A percentile compares a stretch with the other conserved stretches of the same genome.
phyloP scores from a whole-genome alignment of 2,329 filamentous ascomycete species.

The Cladophialophora psammophila region DNA sequence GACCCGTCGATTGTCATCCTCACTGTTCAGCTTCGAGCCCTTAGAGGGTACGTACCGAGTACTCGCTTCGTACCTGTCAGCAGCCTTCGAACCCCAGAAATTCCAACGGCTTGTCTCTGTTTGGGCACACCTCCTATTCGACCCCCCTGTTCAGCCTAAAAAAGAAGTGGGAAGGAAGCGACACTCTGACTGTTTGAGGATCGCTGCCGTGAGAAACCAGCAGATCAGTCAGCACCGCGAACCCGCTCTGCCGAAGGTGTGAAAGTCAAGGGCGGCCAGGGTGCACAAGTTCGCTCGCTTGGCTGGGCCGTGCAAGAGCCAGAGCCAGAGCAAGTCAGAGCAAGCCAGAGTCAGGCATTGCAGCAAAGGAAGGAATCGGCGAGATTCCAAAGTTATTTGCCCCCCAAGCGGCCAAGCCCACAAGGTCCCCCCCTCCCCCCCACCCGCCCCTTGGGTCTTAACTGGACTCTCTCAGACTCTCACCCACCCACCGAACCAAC shows the following conservation, averaged over 20 bases:
- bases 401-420: neutral
- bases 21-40: slow-evolving; percentile 3
- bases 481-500: neutral
- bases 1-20: neutral
- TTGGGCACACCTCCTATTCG: slow-evolving; percentile 16
- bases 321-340: neutral
- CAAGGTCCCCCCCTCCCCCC: neutral
- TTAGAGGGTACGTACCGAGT: slow-evolving; percentile 3
- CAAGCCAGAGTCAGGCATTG: neutral
- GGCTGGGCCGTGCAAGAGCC: slow-evolving; percentile 4
- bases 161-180: slow-evolving; percentile 8
- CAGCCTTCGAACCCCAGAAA: neutral
- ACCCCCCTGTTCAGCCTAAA: slow-evolving; percentile 16
- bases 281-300: slow-evolving; percentile 13
- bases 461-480: neutral
- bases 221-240: slow-evolving; percentile 23
- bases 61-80: slow-evolving; percentile 15
- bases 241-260: slow-evolving; percentile 9
- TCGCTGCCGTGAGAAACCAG: slow-evolving; percentile 18
- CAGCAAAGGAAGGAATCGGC: slow-evolving; percentile 12
- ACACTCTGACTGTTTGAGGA: slow-evolving; percentile 13
- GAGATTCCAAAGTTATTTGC: slow-evolving; percentile 15
- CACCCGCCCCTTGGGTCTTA: slow-evolving; percentile 6
- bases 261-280: neutral
- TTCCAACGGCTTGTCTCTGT: neutral